Evolutionary conservation across 2,329 filamentous ascomycete species (phyloP).

Genomic region (Paraphaeosphaeria minitans): DNA sequence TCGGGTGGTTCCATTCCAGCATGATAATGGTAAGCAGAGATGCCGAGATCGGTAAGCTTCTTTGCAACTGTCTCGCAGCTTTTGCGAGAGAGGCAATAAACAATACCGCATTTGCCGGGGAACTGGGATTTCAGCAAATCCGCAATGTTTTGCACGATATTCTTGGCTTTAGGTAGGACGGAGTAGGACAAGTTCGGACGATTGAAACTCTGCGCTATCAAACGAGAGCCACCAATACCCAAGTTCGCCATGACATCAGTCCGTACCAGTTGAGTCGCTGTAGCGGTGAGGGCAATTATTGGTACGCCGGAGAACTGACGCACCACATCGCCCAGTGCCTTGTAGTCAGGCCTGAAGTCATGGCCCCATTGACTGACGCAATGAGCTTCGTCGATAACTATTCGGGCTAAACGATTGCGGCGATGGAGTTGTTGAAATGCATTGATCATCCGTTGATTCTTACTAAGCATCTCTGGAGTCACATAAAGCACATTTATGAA

Average conservation of each 20-base stretch:
- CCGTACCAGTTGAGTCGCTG: slow-evolving; percentile 91
- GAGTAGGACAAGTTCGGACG: slow-evolving; percentile 93
- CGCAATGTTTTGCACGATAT: slow-evolving; percentile 61
- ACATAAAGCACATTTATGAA: slow-evolving; percentile 89
- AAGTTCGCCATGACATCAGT: slow-evolving; percentile 90
- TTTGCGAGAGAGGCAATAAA: slow-evolving; percentile 88
- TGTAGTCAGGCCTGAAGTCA: slow-evolving; percentile 96
- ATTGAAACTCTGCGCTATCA: slow-evolving; percentile 94
- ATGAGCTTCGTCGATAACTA: slow-evolving; percentile 98
- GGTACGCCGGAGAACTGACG: slow-evolving; percentile 77
- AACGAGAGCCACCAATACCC: slow-evolving; percentile 76
- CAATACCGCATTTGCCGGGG: slow-evolving; percentile 77
- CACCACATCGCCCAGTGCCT: slow-evolving; percentile 77
- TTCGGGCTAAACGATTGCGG: slow-evolving; percentile 75
- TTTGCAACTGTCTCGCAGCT: slow-evolving; percentile 80
- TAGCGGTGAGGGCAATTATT: slow-evolving; percentile 93
- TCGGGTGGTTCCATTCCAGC: slow-evolving; percentile 72
- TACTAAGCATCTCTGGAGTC: slow-evolving; percentile 94
- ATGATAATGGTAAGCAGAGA: slow-evolving; percentile 85
- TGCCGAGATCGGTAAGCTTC: slow-evolving; percentile 67
- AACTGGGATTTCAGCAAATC: slow-evolving; percentile 74
- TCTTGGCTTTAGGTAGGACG: slow-evolving; percentile 72
- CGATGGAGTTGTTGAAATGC: slow-evolving; percentile 71
- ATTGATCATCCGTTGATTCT: slow-evolving; percentile 71
- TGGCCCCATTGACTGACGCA: slow-evolving; percentile 99